Evolutionary conservation across 306 rosid genomes (phyloP), one percentile per base, ranked within the genome.

Genomic region (Fragaria nilgerrensis): DNA sequence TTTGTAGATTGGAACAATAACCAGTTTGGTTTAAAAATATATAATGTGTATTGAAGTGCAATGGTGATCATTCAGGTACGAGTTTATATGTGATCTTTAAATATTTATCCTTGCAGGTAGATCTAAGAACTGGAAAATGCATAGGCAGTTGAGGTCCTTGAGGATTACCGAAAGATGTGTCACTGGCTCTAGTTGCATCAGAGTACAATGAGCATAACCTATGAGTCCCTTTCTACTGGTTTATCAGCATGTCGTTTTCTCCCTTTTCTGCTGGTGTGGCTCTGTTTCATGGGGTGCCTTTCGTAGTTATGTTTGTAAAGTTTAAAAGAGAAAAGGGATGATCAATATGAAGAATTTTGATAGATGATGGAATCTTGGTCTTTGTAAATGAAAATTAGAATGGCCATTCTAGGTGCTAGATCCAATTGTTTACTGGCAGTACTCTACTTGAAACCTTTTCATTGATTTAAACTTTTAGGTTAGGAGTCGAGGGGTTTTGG

Each of bases 311-410:
- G 25, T 41, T 15, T 50, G 75, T 52, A 19, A 64, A 64, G 68
- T 29, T 67, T 16, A 19, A 64, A 64, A 55, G 23, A 5, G 15
- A 37, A 22, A 2, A 56, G 29, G 10, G 13, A 29, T 2, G 44
- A 73, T 23, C 23, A 1, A 20, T 70, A 61, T 11, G 58, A 37
- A 10, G 23, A 5, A 5, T 75, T 69, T 47, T 82, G 72, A 50
- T 13, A 52, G 44, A 13, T 9, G 9, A 20, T 49, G 47, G 43
- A 48, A 32, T 47, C 29, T 15, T 17, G 83, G 68, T 70, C 64
- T 70, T 36, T 75, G 86, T 83, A 83, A 63, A 83, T 83, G 78
- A 53, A 48, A 55, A 39, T 13, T 1, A 10, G 58, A 52, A 64
- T 55, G 65, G 66, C 34, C 74, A 36, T n/a, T 17, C 36, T 37